These are phyloP conservation scores for Vitis hybrid DNA, from an alignment of 177 flowering plant genomes.

Conservation along the genomic window DNA sequence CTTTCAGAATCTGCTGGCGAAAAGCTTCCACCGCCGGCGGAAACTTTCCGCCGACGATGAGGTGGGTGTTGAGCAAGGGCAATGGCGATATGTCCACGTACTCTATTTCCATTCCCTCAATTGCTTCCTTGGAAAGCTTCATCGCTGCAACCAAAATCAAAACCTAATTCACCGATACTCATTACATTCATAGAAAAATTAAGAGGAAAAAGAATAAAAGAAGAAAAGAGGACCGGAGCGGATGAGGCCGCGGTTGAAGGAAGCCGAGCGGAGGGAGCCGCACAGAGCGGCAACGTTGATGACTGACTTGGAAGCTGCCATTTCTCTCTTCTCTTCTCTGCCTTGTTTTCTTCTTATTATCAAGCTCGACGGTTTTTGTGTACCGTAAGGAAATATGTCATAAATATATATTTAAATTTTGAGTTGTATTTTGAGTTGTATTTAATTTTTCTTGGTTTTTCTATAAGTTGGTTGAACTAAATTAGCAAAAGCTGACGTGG, in stretches of 20 bases:
- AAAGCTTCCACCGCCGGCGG: constrained; percentile 79
- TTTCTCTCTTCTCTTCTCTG: neutral
- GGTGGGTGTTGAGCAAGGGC: constrained; percentile 83
- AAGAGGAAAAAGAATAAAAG: neutral
- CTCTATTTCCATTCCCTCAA: constrained; percentile 64
- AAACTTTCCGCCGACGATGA: constrained; percentile 63
- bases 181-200: too few relatives aligned
- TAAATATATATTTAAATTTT: too few relatives aligned
- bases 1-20: constrained; percentile 58
- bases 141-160: constrained; percentile 37
- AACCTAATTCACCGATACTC: neutral
- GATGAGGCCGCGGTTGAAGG: constrained; percentile 47
- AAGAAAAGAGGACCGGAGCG: constrained; percentile 28
- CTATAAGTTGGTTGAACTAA: too few relatives aligned
- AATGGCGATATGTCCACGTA: constrained; percentile 62
- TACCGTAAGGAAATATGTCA: too few relatives aligned
- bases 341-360: neutral
- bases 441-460: too few relatives aligned
- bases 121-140: constrained; percentile 45
- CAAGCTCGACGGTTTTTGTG: too few relatives aligned
- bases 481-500: too few relatives aligned
- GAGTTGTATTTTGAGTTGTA: too few relatives aligned
- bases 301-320: constrained; percentile 21
- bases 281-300: constrained; percentile 45
- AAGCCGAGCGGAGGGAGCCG: constrained; percentile 49